Base-by-base conservation (phyloP, 2,329 filamentous ascomycete species). In the Colletotrichum cuscutae region DNA sequence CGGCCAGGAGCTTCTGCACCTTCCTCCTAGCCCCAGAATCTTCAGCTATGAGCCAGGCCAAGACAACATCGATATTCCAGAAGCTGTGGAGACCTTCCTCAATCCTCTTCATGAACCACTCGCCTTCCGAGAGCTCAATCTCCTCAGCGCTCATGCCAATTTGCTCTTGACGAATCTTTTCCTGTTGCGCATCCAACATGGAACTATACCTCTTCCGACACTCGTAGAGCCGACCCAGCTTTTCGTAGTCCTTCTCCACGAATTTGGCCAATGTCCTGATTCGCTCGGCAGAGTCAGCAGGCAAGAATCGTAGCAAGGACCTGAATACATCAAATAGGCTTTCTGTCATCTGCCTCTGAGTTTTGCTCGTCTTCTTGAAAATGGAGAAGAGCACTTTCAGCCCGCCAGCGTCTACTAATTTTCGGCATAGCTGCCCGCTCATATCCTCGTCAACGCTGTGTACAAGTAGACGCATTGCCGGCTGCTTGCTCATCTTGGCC, bases 261-360 rank as follows among this genome's bases (percentile, higher is more conserved):
- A 98, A 98, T 79, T 99, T 99, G 60, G 95, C 96, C 4, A 98
- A 88, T 1, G 93, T 89, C 4, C 97, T 90, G 77, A 98, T 97
- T 6, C 97, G 90, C 37, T 92, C 88, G 0, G 94, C 87, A 1
- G 94, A 95, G 37, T 94, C 90, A 19, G 91, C 93, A 0, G 95
- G 95, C 1, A 99, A 83, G 4, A 92, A 87, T 28, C 95, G 92
- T 1, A 99, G 86, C 80, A 99, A 88, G 0, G 93, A 94, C 1
- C 94, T 90, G 75, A 98, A 95, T 11, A 98, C 93, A 9, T 94
- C 92, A 7, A 98, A 86, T 0, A 98, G 84, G 42, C 94, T 91
- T 77, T 93, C 89, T 79, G 90, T 82, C 35, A 71, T 52, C 12
- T 56, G 42, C 12, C 71, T 46, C 61, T 64, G 59, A 13, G 65